Conservation (phyloP, 208 protist species). For the Acanthamoeba divionensis region DNA sequence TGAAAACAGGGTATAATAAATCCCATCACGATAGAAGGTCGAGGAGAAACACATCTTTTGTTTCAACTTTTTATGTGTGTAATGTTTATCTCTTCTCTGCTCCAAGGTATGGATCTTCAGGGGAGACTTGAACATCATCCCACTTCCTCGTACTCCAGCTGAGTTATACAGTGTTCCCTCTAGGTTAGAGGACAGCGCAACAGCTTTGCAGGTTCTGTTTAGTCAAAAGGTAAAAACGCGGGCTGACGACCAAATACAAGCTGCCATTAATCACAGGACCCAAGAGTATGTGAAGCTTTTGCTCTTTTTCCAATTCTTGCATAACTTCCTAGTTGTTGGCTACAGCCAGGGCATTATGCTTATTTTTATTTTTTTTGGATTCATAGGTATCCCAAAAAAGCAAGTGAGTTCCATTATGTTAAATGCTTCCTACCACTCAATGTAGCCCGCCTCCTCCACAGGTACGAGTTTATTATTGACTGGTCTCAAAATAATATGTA, state of each 20-base stretch:
- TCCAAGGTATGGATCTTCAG: constrained; percentile 13
- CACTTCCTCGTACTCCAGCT: constrained; percentile 22
- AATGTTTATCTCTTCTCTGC: background rate
- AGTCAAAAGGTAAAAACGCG: background rate
- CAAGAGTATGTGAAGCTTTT: background rate
- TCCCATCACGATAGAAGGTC: too few species aligned
- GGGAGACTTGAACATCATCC: constrained; percentile 33
- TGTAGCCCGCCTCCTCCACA: constrained; percentile 14
- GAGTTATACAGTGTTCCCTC: constrained; percentile 37
- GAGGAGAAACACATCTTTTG: background rate
- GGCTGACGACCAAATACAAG: background rate
- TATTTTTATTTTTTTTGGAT: background rate
- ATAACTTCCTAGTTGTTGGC: background rate
- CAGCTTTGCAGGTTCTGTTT: background rate
- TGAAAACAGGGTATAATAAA: too few species aligned
- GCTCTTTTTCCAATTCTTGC: background rate
- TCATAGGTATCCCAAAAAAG: constrained; percentile 45
- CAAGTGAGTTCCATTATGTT: constrained; percentile 4
- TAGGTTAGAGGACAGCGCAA: background rate
- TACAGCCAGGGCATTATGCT: background rate
- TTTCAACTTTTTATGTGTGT: background rate
- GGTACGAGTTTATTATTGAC: background rate
- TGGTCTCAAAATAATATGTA: background rate
- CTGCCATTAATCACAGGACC: background rate
- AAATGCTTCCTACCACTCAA: background rate